Base-by-base conservation (phyloP, 2,329 filamentous ascomycete species). In the Fusarium verticillioides region DNA sequence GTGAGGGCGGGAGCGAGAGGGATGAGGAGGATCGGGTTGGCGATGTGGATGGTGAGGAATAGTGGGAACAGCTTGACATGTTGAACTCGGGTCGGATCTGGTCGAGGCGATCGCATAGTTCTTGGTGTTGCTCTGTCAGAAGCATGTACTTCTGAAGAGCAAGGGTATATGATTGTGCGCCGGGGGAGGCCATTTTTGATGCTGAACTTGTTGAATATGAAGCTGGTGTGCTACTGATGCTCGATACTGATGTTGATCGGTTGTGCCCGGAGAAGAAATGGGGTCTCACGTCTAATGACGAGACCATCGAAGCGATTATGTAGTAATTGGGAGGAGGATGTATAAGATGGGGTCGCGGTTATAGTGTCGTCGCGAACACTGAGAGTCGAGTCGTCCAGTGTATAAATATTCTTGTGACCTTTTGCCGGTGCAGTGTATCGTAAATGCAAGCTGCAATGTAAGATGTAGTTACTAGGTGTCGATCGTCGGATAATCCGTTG, bases 21-120 rank as follows among this genome's bases (percentile, higher is more conserved):
- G 87, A 85, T 76, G 87, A 67, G 3, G 63, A 71, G 86, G 87
- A 80, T 83, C 91, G 79, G 81, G 88, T 84, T 78, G 87, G 88
- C 79, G 91, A 91, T 78, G 88, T 87, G 79, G 90, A 82, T 81
- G 90, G 85, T 79, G 91, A 86, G 5, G 84, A 84, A 53, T 81
- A 75, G 16, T 82, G 81, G 5, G 84, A 83, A 19, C 82, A 81
- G n/a, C 73, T 77, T 11, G 77, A 69, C 18, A 74, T 77, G 23
- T 66, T 72, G 32, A 80, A 82, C 53, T 82, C 84, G 23, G 82
- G 84, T 46, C 84, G 85, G 59, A 89, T 85, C 66, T 85, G 84
- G 72, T 88, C 83, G 66, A 90, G 85, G 69, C 87, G 85, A 73
- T 82, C 83, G 69, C 83, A 83, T 21, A 90, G 83, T 66, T 86